Conservation (phyloP, 2,329 filamentous ascomycete species). For the Polytolypa hystricis region DNA sequence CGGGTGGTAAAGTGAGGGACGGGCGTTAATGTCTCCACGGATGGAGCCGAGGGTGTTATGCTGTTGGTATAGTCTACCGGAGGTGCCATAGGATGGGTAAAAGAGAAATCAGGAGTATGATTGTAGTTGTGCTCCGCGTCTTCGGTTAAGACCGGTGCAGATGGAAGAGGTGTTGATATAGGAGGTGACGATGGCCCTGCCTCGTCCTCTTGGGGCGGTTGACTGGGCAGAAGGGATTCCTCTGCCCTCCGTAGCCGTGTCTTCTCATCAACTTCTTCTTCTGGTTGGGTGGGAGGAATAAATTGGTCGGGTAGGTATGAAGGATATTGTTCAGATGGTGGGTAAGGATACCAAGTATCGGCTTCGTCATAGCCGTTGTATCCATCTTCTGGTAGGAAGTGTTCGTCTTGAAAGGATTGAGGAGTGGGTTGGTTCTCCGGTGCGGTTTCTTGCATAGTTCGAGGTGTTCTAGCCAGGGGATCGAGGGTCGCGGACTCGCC, state of each 20-base stretch:
- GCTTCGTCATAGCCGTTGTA: slow-evolving; percentile 2
- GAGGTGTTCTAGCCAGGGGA: slow-evolving; percentile 21
- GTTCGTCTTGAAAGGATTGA: neutral
- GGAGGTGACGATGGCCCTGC: slow-evolving; percentile 35
- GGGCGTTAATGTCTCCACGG: slow-evolving; percentile 20
- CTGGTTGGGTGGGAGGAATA: slow-evolving; percentile 38
- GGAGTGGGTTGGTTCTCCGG: neutral
- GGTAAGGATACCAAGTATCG: slow-evolving; percentile 2
- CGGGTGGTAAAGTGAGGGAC: slow-evolving; percentile 4
- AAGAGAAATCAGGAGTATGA: slow-evolving; percentile 16
- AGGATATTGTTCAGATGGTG: slow-evolving; percentile 4
- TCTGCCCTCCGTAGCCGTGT: slow-evolving; percentile 68
- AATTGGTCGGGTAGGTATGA: slow-evolving; percentile 7
- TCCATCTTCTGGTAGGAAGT: slow-evolving; percentile 1
- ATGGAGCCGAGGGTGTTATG: too few relatives aligned
- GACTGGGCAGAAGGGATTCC: slow-evolving; percentile 67
- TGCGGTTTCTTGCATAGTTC: slow-evolving; percentile 6
- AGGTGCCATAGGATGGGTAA: slow-evolving; percentile 9
- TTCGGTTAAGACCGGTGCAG: slow-evolving; percentile 34
- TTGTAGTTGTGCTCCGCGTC: slow-evolving; percentile 36
- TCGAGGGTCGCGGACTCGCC: slow-evolving; percentile 16
- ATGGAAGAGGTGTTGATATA: slow-evolving; percentile 25
- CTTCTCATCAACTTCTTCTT: slow-evolving; percentile 65
- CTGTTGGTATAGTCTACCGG: too few relatives aligned
- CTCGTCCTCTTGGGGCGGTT: slow-evolving; percentile 46